Evolutionary conservation across 2,329 filamentous ascomycete genomes (phyloP).

Genomic region (Verticillium klebahnii): DNA sequence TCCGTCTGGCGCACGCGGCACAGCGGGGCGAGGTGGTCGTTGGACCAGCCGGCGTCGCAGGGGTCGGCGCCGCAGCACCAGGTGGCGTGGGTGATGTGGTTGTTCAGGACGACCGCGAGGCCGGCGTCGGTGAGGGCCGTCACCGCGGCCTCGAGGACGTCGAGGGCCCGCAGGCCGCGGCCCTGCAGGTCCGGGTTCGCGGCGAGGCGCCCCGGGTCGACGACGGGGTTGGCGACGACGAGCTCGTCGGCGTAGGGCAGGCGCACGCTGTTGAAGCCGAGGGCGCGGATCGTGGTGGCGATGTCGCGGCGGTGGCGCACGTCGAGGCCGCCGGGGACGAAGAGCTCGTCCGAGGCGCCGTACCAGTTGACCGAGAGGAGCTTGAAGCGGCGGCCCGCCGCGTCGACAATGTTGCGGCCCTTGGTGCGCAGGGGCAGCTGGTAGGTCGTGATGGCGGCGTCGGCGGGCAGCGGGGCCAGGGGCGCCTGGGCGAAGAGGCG

Average conservation of each 20-base stretch:
- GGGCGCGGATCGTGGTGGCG: slow-evolving; percentile 50
- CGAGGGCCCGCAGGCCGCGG: slow-evolving; percentile 53
- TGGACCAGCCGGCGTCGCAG: slow-evolving; percentile 63
- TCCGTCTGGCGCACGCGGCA: slow-evolving; percentile 61
- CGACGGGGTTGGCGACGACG: slow-evolving; percentile 53
- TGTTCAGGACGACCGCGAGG: slow-evolving; percentile 62
- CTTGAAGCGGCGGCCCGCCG: slow-evolving; percentile 52
- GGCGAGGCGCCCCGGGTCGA: slow-evolving; percentile 44
- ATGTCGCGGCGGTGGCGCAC: slow-evolving; percentile 57
- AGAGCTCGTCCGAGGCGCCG: slow-evolving; percentile 62
- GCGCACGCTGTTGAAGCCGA: slow-evolving; percentile 68
- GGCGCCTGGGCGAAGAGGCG: slow-evolving; percentile 43
- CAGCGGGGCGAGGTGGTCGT: slow-evolving; percentile 55
- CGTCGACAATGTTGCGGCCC: slow-evolving; percentile 58
- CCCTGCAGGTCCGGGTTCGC: slow-evolving; percentile 53
- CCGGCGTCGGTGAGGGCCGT: slow-evolving; percentile 56
- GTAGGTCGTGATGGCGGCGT: slow-evolving; percentile 41
- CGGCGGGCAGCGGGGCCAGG: slow-evolving; percentile 37
- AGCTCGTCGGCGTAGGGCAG: slow-evolving; percentile 67
- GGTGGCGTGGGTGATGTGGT: slow-evolving; percentile 64
- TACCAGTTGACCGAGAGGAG: slow-evolving; percentile 67
- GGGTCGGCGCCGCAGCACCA: slow-evolving; percentile 68
- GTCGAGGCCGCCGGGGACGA: slow-evolving; percentile 60
- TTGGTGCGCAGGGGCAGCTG: slow-evolving; percentile 53
- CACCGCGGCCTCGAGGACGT: slow-evolving; percentile 56